Evolutionary conservation across 2,329 filamentous ascomycete species (phyloP), one percentile per base, ranked within the genome.

Genomic region (Cadophora sp.): DNA sequence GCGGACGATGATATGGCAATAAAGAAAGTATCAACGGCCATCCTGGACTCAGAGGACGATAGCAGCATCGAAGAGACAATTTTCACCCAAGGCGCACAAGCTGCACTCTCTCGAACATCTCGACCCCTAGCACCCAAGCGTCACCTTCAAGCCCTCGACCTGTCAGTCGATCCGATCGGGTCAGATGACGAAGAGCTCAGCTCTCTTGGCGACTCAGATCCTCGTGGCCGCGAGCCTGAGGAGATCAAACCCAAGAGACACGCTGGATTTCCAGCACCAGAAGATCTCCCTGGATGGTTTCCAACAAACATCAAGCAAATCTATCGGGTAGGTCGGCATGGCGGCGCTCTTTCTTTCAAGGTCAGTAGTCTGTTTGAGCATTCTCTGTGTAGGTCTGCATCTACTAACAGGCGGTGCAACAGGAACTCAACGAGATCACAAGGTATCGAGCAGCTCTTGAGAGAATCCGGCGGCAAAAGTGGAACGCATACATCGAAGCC

Each of bases 351-450:
- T 1, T 60, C 58, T 9, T 70, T 66, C 60, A 66, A 67, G 62
- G 68, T 53, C 30, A 50, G 53, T 41, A 16, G 27, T 30, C 27
- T 30, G 6, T 3, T 22, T n/a, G 1, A 22, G 4, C n/a, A 13
- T 20, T 47, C 18, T 13, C 18, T 13, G 8, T 20, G 9, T 22
- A 5, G 5, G n/a, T 16, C 16, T 1, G 14, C 13, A 11, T 3
- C 1, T 24, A 8, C 53, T 64, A 45, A 64, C 27, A 50, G 7
- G 4, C 1, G 7, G 7, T 9, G 11, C 36, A 20, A 11, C 43
- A 71, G 69, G 67, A 68, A 50, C 59, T 71, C 39, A 59, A 71
- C 50, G 30, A 56, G 24, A 66, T 71, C 30, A 69, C 67, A 20
- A 30, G 62, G 39, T 71, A 68, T 36, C 67, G 67, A 30, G 50